phyloP scores from a whole-genome alignment of 768 basidiomycete species.

The Lentinula aciculospora region DNA sequence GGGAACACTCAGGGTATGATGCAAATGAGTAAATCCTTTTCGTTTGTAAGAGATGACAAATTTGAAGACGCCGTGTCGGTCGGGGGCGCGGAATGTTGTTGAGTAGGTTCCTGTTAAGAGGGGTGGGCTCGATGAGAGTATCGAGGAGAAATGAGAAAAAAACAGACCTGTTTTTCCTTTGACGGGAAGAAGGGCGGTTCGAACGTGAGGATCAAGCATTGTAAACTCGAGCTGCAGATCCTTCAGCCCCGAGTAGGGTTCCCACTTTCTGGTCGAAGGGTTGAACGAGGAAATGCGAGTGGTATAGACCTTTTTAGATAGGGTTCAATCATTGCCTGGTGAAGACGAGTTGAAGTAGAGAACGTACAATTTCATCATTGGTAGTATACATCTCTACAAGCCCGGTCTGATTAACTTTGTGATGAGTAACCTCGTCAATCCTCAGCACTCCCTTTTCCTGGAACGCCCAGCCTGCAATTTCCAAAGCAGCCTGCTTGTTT shows the following conservation, averaged over 20 bases:
- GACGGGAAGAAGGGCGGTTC: constrained; percentile 65
- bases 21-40: constrained; percentile 78
- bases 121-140: neutral
- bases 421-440: constrained; percentile 71
- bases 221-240: constrained; percentile 96
- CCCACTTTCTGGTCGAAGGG: constrained; percentile 53
- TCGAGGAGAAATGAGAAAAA: neutral
- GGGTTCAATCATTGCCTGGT: neutral
- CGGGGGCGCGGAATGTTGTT: constrained; percentile 84
- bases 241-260: constrained; percentile 59
- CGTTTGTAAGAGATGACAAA: constrained; percentile 90
- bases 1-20: constrained; percentile 69
- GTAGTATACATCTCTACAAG: constrained; percentile 76
- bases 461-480: constrained; percentile 87
- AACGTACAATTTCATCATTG: constrained; percentile 75
- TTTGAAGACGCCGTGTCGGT: constrained; percentile 98
- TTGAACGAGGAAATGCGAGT: constrained; percentile 70
- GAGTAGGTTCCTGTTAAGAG: constrained; percentile 37
- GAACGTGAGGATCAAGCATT: constrained; percentile 97
- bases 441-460: constrained; percentile 79
- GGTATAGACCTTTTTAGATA: constrained; percentile 55
- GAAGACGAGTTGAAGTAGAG: neutral
- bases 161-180: constrained; percentile 45
- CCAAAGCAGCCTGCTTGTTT: constrained; percentile 68
- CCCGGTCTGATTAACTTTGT: constrained; percentile 55